phyloP scores from a whole-genome alignment of 768 basidiomycete genomes.

The Suillus ampliporus region DNA sequence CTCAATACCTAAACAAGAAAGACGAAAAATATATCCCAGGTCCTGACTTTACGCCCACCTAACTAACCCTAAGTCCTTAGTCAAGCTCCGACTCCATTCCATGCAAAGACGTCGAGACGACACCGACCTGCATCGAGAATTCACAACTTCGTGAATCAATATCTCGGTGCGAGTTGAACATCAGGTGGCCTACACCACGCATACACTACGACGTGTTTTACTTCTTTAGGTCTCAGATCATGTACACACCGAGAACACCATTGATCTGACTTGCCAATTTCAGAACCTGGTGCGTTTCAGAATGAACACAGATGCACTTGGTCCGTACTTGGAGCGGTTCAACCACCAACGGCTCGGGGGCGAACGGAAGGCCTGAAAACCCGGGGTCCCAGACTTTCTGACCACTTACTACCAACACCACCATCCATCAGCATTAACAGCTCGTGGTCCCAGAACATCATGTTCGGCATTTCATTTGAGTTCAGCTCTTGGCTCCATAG shows the following conservation, averaged over 20 bases:
- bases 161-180: background rate
- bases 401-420: background rate
- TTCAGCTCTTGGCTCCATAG: background rate
- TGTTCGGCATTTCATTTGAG: background rate
- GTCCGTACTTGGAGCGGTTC: too few species aligned
- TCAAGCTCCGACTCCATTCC: background rate
- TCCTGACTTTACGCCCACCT: background rate
- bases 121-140: background rate
- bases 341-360: too few species aligned
- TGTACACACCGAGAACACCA: background rate
- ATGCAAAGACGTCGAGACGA: background rate
- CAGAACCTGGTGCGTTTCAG: background rate
- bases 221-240: background rate
- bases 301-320: background rate
- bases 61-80: background rate
- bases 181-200: background rate
- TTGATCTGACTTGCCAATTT: background rate
- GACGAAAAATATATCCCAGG: background rate
- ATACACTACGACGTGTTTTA: background rate
- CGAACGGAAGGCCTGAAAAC: background rate
- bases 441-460: background rate
- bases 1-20: background rate
- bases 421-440: background rate
- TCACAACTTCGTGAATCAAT: background rate
- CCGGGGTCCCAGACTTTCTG: background rate